Percentiles rank a stretch among this genome's conserved stretches.
These are phyloP conservation scores for Aphanomyces stellatus DNA, from an alignment of 352 stramenopile genomes.

Conservation along the genomic window DNA sequence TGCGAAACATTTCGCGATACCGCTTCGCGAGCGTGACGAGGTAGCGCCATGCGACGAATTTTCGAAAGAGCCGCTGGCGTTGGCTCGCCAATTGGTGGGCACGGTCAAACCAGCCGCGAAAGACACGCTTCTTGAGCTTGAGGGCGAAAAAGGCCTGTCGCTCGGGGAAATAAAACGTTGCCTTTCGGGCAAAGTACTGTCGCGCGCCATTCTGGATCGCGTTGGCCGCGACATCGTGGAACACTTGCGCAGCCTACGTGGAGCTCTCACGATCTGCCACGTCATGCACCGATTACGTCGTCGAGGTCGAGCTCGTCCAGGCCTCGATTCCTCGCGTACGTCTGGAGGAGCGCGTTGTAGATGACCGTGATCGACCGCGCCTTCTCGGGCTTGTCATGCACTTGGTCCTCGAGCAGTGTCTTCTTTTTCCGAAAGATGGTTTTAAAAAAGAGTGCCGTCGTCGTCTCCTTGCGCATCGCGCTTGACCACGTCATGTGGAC, in stretches of 20 bases:
- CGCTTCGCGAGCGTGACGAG: conserved; percentile 37
- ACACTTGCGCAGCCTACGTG: conserved; percentile 29
- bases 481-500: conserved; percentile 46
- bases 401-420: background rate
- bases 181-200: conserved; percentile 30
- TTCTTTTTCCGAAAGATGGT: conserved; percentile 50
- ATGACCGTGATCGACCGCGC: conserved; percentile 24
- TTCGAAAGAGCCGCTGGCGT: conserved; percentile 36
- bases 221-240: conserved; percentile 44
- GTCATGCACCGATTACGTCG: conserved; percentile 22
- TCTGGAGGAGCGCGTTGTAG: conserved; percentile 54
- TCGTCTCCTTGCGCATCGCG: conserved; percentile 34
- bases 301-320: conserved; percentile 50
- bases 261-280: background rate
- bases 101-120: conserved; percentile 40
- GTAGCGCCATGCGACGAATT: conserved; percentile 59
- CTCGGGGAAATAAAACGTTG: conserved; percentile 46
- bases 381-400: background rate
- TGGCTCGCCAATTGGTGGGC: conserved; percentile 32
- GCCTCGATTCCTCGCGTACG: conserved; percentile 71
- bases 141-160: conserved; percentile 50
- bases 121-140: conserved; percentile 44
- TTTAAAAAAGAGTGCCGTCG: conserved; percentile 44
- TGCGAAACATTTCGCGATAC: conserved; percentile 48
- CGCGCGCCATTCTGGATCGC: conserved; percentile 39